Evolutionary conservation across 345 rosid genomes (phyloP).

Genomic region (Trapa incisa): DNA sequence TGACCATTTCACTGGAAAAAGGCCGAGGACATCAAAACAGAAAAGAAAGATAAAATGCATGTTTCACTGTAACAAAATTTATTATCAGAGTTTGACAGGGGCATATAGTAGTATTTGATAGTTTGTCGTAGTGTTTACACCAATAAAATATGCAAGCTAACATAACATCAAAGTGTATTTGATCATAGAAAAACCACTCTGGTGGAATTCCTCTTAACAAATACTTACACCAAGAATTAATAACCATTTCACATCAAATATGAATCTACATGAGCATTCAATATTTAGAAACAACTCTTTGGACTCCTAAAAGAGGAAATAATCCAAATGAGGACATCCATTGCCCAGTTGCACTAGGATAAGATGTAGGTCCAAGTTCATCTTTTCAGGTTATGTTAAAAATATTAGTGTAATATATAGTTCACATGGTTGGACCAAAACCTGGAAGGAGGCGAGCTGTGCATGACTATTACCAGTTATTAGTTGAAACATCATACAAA

Average conservation of each 20-base stretch:
- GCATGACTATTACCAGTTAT: background rate
- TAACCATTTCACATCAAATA: background rate
- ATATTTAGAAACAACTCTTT: background rate
- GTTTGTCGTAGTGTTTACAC: background rate
- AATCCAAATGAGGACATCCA: background rate
- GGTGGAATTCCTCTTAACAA: background rate
- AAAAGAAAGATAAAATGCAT: background rate
- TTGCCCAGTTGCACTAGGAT: background rate
- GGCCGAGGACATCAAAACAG: background rate
- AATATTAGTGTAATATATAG: background rate
- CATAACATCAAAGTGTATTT: background rate
- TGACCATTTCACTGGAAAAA: slow-evolving; percentile 59
- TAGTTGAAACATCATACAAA: background rate
- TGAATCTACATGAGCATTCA: background rate
- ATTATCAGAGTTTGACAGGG: background rate
- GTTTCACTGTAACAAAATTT: background rate
- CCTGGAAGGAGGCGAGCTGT: background rate
- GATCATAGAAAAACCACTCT: background rate
- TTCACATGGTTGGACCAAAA: background rate
- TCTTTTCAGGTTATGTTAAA: background rate
- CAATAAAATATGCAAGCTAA: background rate
- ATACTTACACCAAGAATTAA: background rate
- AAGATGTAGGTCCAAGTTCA: background rate
- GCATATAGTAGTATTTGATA: background rate
- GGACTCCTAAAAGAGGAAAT: background rate